Evolutionary conservation across 2,329 filamentous ascomycete genomes (phyloP).

Genomic region (Fonsecaea multimorphosa): DNA sequence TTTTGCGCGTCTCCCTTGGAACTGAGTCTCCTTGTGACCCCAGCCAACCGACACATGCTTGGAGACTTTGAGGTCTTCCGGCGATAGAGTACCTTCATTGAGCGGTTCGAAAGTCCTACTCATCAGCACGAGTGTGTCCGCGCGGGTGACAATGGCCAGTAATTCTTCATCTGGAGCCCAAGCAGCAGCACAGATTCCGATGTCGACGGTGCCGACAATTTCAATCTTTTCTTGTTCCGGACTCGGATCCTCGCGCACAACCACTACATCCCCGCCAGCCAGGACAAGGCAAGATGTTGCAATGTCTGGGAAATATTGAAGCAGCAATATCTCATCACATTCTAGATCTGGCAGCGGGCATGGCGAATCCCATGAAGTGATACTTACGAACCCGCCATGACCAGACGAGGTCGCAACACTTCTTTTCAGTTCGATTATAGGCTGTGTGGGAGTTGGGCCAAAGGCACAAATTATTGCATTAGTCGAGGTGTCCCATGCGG

Average conservation of each 20-base stretch:
- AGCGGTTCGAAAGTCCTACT: constrained; percentile 87
- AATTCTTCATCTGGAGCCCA: constrained; percentile 98
- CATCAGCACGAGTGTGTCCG: constrained; percentile 85
- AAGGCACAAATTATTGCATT: constrained; percentile 77
- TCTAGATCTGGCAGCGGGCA: constrained; percentile 76
- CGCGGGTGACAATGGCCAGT: constrained; percentile 79
- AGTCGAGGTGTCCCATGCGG: constrained; percentile 78
- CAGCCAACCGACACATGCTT: constrained; percentile 96
- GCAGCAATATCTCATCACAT: constrained; percentile 75
- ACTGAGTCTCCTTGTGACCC: constrained; percentile 98
- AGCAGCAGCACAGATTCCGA: constrained; percentile 82
- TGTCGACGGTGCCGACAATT: constrained; percentile 92
- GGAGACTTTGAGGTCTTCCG: constrained; percentile 81
- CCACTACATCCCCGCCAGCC: constrained; percentile 86
- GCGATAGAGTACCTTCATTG: constrained; percentile 72
- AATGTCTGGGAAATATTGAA: constrained; percentile 86
- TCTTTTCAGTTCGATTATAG: constrained; percentile 74
- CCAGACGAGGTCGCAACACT: constrained; percentile 38
- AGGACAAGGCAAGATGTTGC: constrained; percentile 80
- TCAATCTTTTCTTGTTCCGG: constrained; percentile 80
- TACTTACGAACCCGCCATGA: constrained; percentile 50
- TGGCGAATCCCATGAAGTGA: constrained; percentile 89
- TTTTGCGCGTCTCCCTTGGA: constrained; percentile 86
- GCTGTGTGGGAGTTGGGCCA: constrained; percentile 74
- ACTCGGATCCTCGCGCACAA: constrained; percentile 74